phyloP scores from a whole-genome alignment of 2,329 filamentous ascomycete species.

The Neonectria coccinea region DNA sequence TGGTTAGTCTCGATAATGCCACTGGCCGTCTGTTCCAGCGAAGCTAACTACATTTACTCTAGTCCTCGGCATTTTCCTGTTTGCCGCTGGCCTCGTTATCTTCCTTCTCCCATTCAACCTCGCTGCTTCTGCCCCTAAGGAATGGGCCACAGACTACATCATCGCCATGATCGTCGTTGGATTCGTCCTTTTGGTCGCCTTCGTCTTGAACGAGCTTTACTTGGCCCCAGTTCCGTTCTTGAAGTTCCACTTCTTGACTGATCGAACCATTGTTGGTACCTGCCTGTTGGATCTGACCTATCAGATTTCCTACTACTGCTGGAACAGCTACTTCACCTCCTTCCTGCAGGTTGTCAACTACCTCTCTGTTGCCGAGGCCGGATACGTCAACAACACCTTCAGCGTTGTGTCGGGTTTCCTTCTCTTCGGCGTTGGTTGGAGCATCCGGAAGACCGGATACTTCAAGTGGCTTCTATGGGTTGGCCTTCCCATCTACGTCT shows the following conservation, averaged over 20 bases:
- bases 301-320: constrained; percentile 56
- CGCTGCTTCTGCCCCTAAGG: constrained; percentile 48
- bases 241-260: constrained; percentile 59
- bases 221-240: constrained; percentile 66
- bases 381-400: constrained; percentile 60
- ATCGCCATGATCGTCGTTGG: constrained; percentile 69
- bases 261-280: constrained; percentile 61
- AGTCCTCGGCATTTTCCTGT: constrained; percentile 59
- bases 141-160: constrained; percentile 62
- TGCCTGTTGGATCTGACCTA: constrained; percentile 53
- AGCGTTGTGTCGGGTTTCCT: constrained; percentile 60
- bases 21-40: constrained; percentile 34
- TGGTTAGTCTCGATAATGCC: not conserved
- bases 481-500: constrained; percentile 63
- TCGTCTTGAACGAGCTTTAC: constrained; percentile 68
- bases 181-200: constrained; percentile 58
- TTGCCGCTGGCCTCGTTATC: constrained; percentile 62
- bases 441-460: constrained; percentile 59
- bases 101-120: constrained; percentile 71
- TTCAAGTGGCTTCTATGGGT: constrained; percentile 63
- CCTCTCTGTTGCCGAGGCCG: constrained; percentile 57
- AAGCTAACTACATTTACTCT: constrained; percentile 56
- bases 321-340: constrained; percentile 60
- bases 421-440: constrained; percentile 57
- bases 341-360: constrained; percentile 63